These are phyloP conservation scores for Stagonosporopsis rhizophila DNA, from an alignment of 2,329 filamentous ascomycete species.

Conservation along the genomic window DNA sequence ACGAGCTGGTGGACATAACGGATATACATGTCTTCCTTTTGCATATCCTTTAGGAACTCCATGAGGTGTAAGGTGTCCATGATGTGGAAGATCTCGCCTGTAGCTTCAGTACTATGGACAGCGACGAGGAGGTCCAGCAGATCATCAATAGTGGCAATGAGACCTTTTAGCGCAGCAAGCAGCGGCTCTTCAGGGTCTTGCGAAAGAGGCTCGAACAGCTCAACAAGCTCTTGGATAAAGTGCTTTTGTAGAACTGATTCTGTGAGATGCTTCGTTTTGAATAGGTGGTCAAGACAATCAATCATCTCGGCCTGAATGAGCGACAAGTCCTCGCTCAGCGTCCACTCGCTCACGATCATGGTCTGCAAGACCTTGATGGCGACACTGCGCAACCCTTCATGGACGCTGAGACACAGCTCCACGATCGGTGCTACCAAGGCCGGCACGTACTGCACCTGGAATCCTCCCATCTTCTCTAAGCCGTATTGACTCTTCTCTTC, in stretches of 20 bases:
- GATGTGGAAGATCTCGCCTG: constrained; percentile 78
- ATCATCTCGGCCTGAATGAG: constrained; percentile 97
- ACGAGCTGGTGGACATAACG: constrained; percentile 94
- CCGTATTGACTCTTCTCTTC: constrained; percentile 83
- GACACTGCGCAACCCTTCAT: constrained; percentile 86
- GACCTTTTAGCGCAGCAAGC: constrained; percentile 75
- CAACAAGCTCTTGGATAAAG: constrained; percentile 85
- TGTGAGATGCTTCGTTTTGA: constrained; percentile 86
- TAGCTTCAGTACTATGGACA: constrained; percentile 78
- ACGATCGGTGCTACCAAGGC: constrained; percentile 89
- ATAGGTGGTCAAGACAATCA: constrained; percentile 86
- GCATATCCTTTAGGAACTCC: constrained; percentile 96
- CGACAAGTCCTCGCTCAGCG: constrained; percentile 87
- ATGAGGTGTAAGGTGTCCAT: constrained; percentile 90
- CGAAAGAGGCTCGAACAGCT: constrained; percentile 76
- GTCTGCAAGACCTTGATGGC: constrained; percentile 93
- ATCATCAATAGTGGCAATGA: constrained; percentile 86
- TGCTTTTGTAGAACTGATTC: constrained; percentile 92
- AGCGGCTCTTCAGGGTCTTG: constrained; percentile 73
- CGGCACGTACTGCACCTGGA: constrained; percentile 98
- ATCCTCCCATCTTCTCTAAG: constrained; percentile 86
- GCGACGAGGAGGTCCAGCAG: constrained; percentile 89
- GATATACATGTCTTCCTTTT: constrained; percentile 95
- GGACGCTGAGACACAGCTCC: constrained; percentile 91
- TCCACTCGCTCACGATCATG: constrained; percentile 99